Evolutionary conservation across 108 stramenopile genomes (phyloP), one percentile per base, ranked within the genome.

Genomic region (Cyclostephanos invisitatus): DNA sequence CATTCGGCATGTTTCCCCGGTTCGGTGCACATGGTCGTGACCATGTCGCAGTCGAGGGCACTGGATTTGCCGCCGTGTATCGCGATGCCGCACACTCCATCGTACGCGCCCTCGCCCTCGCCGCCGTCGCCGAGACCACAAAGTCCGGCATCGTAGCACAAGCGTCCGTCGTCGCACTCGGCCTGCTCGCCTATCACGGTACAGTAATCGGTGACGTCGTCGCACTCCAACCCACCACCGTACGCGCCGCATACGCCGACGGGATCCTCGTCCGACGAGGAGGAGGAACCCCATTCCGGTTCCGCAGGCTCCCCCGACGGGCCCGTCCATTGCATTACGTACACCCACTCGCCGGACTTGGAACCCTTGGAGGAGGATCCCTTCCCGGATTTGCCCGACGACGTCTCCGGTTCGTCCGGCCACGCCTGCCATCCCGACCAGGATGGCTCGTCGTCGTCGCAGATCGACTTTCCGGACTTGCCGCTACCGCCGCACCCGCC

Each of bases 21-120:
- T 15, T 57, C 38, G 18, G 56, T 54, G 22, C 68, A 68, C 29
- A 36, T 54, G 18, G 68, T 68, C 25, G 54, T 58, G 8, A 68
- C 56, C 37, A 22, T 4, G 17, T 20, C 20, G 38, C 68, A 68
- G 32, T 68, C 51, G 56, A 68, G 58, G 10, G 42, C 56, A 8
- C 36, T 14, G 25, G 37, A 4, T 0, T 58, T 20, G 24, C 51
- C 51, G 51, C 24, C 51, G 24, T 53, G 1, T 1, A 53, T n/a
- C 24, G 51, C 17, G n/a, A 37, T 27, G 11, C 50, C 56, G 40
- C 59, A 60, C 2, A 44, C 62, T 2, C 62, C 62, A 3, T 11
- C 62, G 37, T 35, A 38, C n/a, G n/a, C n/a, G n/a, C n/a, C n/a
- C n/a, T n/a, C n/a, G n/a, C n/a, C n/a, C 38, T 3, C 22, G 3